Conservation (phyloP, 768 basidiomycete species). For the Gyrodon lividus region DNA sequence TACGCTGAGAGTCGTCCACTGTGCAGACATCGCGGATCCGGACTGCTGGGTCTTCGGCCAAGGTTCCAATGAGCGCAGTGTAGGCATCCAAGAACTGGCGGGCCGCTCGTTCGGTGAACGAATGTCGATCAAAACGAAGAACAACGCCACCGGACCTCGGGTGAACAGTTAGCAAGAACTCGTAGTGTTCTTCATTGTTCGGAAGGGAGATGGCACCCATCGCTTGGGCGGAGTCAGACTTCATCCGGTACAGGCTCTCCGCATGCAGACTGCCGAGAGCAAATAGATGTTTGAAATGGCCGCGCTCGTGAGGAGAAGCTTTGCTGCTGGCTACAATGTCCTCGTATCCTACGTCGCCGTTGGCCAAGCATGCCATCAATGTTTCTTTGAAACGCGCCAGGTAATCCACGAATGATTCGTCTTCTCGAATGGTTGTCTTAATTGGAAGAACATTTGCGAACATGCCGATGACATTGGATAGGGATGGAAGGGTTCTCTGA, state of each 20-base stretch:
- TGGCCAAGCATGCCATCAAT: constrained; percentile 4
- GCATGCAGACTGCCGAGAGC: constrained; percentile 9
- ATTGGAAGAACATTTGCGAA: constrained; percentile 18
- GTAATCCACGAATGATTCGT: constrained; percentile 11
- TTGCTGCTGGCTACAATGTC: constrained; percentile 14
- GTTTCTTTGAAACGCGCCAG: constrained; percentile 7
- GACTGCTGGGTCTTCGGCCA: constrained; percentile 1
- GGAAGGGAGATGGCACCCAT: constrained; percentile 1
- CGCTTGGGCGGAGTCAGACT: neutral
- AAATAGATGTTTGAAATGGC: constrained; percentile 16
- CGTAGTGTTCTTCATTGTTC: constrained; percentile 13
- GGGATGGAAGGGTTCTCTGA: constrained; percentile 10
- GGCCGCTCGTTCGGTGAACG: constrained; percentile 10
- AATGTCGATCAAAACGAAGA: constrained; percentile 11
- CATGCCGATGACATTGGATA: constrained; percentile 17
- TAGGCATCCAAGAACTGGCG: constrained; percentile 14
- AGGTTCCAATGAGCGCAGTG: constrained; percentile 2
- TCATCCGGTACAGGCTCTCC: constrained; percentile 2
- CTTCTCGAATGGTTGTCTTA: constrained; percentile 11
- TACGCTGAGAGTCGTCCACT: constrained; percentile 1
- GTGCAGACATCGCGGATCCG: constrained; percentile 11
- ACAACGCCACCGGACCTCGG: constrained; percentile 8
- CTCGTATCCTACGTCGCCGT: constrained; percentile 14
- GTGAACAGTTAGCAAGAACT: constrained; percentile 12
- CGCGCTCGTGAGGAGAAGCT: constrained; percentile 6